These are phyloP conservation scores for Magnolia officinalis DNA, from an alignment of 164 flowering plant species.

Conservation along the genomic window DNA sequence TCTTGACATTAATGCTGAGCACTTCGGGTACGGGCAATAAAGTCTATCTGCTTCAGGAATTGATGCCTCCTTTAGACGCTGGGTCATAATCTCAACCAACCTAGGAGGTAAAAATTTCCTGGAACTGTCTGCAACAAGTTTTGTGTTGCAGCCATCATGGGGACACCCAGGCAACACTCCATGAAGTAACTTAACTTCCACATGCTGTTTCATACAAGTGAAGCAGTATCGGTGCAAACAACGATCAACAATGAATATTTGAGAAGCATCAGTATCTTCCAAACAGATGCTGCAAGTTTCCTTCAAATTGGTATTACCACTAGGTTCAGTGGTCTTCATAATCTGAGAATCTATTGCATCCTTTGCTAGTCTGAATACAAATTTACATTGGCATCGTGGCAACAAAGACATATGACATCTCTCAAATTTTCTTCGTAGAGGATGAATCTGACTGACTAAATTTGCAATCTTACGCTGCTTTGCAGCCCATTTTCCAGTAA, in stretches of 20 bases:
- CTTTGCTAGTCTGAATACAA: constrained; percentile 62
- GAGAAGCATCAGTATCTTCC: constrained; percentile 44
- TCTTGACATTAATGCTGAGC: constrained; percentile 79
- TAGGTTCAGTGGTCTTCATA: constrained; percentile 20
- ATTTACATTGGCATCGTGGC: constrained; percentile 43
- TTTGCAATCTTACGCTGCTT: constrained; percentile 39
- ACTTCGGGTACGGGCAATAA: constrained; percentile 83
- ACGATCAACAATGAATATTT: constrained; percentile 58
- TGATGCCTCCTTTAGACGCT: constrained; percentile 56
- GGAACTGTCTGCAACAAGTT: constrained; percentile 54
- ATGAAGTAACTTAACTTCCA: constrained; percentile 69
- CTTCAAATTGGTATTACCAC: constrained; percentile 14
- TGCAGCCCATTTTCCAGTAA: constrained; percentile 38
- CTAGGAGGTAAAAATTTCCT: constrained; percentile 53
- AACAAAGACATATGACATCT: constrained; percentile 31
- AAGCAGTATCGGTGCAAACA: constrained; percentile 72
- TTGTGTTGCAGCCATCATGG: constrained; percentile 60
- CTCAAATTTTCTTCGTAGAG: constrained; percentile 42
- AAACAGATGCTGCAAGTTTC: constrained; percentile 73
- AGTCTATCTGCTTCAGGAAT: constrained; percentile 66
- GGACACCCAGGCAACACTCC: constrained; percentile 67
- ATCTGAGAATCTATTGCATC: constrained; percentile 65
- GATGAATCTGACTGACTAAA: constrained; percentile 34
- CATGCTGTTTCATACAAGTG: constrained; percentile 82
- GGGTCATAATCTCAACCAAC: constrained; percentile 46